Evolutionary conservation across 1,284 basidiomycete genomes (phyloP).

Genomic region (Phellopilus nigrolimitatus): DNA sequence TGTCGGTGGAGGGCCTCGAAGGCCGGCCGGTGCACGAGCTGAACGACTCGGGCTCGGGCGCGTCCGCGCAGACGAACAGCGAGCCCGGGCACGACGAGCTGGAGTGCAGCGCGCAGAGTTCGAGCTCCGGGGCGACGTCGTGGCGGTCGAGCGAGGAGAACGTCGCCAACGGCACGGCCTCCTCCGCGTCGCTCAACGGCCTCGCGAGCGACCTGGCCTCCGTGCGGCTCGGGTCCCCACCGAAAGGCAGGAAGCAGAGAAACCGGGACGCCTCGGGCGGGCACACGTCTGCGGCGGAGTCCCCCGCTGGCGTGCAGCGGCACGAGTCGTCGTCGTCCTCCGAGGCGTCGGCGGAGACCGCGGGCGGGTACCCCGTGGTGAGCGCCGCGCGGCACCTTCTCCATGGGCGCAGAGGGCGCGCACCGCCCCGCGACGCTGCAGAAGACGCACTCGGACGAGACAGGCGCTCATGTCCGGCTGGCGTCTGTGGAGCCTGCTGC

Average conservation of each 20-base stretch:
- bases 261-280: neutral
- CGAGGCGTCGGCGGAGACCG: too few species aligned
- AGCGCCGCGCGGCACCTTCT: conserved; percentile 5
- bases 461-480: neutral
- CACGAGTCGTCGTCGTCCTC: too few species aligned
- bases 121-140: conserved; percentile 15
- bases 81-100: conserved; percentile 7
- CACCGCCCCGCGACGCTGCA: conserved; percentile 2
- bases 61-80: neutral
- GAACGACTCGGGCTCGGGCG: conserved; percentile 10
- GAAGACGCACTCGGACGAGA: conserved; percentile 17
- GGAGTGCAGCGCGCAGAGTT: conserved; percentile 3
- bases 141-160: conserved; percentile 17
- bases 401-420: conserved; percentile 8
- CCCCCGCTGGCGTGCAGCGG: neutral
- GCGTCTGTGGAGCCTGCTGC: neutral
- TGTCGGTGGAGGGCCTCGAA: conserved; percentile 3
- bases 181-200: too few species aligned
- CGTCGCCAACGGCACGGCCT: too few species aligned
- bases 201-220: conserved; percentile 9
- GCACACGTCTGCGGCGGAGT: neutral
- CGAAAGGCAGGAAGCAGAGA: neutral
- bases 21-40: conserved; percentile 6
- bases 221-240: conserved; percentile 1
- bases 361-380: too few species aligned